Conservation (phyloP, 495 filamentous ascomycete genomes). For the Glonium stellatum region DNA sequence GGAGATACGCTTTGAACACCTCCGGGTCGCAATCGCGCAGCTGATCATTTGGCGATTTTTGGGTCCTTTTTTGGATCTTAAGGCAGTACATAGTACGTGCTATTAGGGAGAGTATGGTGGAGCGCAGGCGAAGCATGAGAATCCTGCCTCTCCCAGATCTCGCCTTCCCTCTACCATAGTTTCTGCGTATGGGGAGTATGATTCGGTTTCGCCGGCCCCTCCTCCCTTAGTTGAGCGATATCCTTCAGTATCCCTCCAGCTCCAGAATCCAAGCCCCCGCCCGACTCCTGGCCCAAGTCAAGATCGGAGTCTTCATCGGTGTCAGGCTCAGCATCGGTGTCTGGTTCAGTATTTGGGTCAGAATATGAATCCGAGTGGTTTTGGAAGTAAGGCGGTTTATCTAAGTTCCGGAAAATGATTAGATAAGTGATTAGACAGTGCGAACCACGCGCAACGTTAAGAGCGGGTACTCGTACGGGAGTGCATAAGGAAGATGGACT, state of each 20-base stretch:
- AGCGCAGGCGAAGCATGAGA: too few species aligned
- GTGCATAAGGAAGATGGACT: too few species aligned
- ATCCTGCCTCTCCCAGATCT: conserved; percentile 7
- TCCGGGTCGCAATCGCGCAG: conserved; percentile 1
- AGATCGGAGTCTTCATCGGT: background rate
- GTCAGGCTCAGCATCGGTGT: background rate
- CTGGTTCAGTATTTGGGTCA: background rate
- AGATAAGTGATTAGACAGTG: too few species aligned
- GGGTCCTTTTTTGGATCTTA: conserved; percentile 3
- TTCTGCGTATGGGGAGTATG: background rate
- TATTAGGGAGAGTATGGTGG: background rate
- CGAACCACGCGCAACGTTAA: too few species aligned
- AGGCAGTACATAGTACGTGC: background rate
- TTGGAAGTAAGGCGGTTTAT: too few species aligned
- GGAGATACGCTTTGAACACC: conserved; percentile 9
- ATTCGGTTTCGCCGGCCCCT: conserved; percentile 7
- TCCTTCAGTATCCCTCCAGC: conserved; percentile 8
- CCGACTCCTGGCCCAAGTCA: background rate
- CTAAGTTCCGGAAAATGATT: too few species aligned
- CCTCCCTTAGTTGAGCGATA: conserved; percentile 3
- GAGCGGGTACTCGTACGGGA: too few species aligned
- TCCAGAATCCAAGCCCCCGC: conserved; percentile 3
- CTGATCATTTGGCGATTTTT: background rate
- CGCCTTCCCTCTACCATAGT: conserved; percentile 13
- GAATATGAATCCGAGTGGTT: background rate